phyloP scores from a whole-genome alignment of 768 basidiomycete genomes.

The Pisolithus marmoratus region DNA sequence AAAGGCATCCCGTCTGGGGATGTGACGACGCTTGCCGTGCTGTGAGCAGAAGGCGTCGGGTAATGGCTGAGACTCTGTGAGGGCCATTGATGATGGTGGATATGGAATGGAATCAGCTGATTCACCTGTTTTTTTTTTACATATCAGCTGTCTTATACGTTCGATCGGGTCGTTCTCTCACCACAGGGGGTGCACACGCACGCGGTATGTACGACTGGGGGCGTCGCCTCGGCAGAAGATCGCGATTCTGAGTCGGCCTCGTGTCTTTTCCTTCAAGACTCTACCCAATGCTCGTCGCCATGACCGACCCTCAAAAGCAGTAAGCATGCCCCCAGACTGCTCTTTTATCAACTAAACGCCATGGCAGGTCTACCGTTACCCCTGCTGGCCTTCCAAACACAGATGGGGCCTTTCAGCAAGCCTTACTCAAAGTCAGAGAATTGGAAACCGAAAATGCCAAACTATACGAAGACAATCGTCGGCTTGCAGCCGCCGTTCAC shows the following conservation, averaged over 20 bases:
- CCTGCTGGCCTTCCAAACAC: slow-evolving; percentile 38
- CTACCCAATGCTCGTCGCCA: too few species aligned
- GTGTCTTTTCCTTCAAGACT: too few species aligned
- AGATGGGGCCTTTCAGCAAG: slow-evolving; percentile 23
- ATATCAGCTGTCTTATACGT: slow-evolving; percentile 19
- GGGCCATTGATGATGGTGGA: background rate
- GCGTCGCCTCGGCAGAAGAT: too few species aligned
- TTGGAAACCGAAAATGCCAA: slow-evolving; percentile 26
- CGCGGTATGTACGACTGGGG: too few species aligned
- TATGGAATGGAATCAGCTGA: too few species aligned
- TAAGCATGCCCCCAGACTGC: background rate
- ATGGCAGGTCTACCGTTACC: slow-evolving; percentile 38
- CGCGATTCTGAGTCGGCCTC: too few species aligned
- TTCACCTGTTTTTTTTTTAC: too few species aligned
- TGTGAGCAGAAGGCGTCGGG: slow-evolving; percentile 55
- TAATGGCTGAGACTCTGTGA: slow-evolving; percentile 40
- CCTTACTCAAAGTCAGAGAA: slow-evolving; percentile 28
- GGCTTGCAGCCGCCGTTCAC: slow-evolving; percentile 23
- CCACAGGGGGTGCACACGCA: too few species aligned
- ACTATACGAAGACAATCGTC: slow-evolving; percentile 35
- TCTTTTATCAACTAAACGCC: background rate
- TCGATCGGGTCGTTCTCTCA: slow-evolving; percentile 24
- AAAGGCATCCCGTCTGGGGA: slow-evolving; percentile 62
- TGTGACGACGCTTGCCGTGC: slow-evolving; percentile 31
- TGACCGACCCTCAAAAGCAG: background rate